A percentile compares a stretch with the other conserved stretches of the same genome.
Conservation (phyloP, 2,329 filamentous ascomycete species). For the Aureobasidium sp. region DNA sequence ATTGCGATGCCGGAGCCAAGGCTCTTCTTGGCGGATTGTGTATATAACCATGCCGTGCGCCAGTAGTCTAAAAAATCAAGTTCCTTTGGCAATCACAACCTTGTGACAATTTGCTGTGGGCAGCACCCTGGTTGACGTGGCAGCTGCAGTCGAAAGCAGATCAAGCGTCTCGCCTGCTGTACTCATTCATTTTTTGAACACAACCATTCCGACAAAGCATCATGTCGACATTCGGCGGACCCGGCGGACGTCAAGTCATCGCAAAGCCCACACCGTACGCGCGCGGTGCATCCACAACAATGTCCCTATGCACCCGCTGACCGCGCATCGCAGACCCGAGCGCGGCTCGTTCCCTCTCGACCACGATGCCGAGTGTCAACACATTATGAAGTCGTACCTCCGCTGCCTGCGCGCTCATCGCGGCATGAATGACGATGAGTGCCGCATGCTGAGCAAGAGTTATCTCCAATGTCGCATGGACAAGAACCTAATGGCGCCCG, state of each 20-base stretch:
- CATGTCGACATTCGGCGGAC: slow-evolving; percentile 53
- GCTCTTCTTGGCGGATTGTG: too few relatives aligned
- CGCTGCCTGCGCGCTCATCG: slow-evolving; percentile 75
- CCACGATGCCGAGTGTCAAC: slow-evolving; percentile 92
- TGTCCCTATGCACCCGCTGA: slow-evolving; percentile 37
- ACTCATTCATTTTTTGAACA: too few relatives aligned
- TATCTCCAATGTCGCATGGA: slow-evolving; percentile 94
- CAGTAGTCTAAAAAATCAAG: too few relatives aligned
- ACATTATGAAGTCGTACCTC: slow-evolving; percentile 77
- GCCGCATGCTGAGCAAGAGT: slow-evolving; percentile 74
- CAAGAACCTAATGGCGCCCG: slow-evolving; percentile 86
- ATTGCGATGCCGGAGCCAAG: too few relatives aligned
- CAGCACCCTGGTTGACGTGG: neutral
- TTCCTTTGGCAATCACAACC: too few relatives aligned
- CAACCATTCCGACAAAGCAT: neutral
- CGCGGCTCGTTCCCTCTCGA: slow-evolving; percentile 94
- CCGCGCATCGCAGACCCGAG: slow-evolving; percentile 73
- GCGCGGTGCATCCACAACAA: neutral
- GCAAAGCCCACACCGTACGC: slow-evolving; percentile 62
- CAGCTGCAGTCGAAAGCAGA: too few relatives aligned
- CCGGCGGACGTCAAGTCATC: slow-evolving; percentile 55
- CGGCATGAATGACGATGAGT: slow-evolving; percentile 80
- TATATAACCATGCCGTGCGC: too few relatives aligned
- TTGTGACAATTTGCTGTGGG: too few relatives aligned
- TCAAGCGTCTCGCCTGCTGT: neutral